Conservation (phyloP, 805 yeast genomes). For the Metschnikowia lunata region DNA sequence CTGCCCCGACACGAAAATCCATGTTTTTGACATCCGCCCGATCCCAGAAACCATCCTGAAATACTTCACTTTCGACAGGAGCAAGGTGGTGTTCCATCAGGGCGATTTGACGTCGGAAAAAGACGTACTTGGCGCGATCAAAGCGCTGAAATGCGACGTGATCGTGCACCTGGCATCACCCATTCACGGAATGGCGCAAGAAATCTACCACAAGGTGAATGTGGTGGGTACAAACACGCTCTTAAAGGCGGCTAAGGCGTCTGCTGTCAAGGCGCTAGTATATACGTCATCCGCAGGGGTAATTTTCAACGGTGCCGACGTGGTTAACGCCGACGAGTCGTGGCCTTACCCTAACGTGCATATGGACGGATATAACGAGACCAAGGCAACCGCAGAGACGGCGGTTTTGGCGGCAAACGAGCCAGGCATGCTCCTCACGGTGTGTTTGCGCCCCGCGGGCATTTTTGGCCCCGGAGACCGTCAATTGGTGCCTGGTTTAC, state of each 20-base stretch:
- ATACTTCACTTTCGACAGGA: slow-evolving; percentile 69
- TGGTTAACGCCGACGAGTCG: slow-evolving; percentile 86
- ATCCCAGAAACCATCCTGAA: slow-evolving; percentile 67
- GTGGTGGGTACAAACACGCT: slow-evolving; percentile 83
- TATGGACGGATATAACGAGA: slow-evolving; percentile 95
- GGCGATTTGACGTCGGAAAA: slow-evolving; percentile 80
- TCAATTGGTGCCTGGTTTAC: slow-evolving; percentile 89
- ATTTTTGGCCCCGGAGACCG: slow-evolving; percentile 99
- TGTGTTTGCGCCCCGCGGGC: slow-evolving; percentile 94
- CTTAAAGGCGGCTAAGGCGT: slow-evolving; percentile 54
- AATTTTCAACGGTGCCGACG: slow-evolving; percentile 90
- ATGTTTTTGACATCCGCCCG: slow-evolving; percentile 89
- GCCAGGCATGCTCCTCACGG: slow-evolving; percentile 57
- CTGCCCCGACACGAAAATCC: slow-evolving; percentile 65
- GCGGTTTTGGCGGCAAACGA: slow-evolving; percentile 73
- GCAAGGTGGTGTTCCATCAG: slow-evolving; percentile 54
- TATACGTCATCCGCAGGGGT: slow-evolving; percentile 98
- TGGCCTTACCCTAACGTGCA: slow-evolving; percentile 90
- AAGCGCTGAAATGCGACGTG: slow-evolving; percentile 56
- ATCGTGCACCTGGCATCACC: slow-evolving; percentile 97
- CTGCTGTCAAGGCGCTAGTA: slow-evolving; percentile 62
- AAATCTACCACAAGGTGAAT: slow-evolving; percentile 82
- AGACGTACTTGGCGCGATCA: slow-evolving; percentile 65
- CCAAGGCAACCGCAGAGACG: slow-evolving; percentile 87
- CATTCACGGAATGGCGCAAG: slow-evolving; percentile 76